Evolutionary conservation across 306 rosid genomes (phyloP).

Genomic region (Cicer yamashitae): DNA sequence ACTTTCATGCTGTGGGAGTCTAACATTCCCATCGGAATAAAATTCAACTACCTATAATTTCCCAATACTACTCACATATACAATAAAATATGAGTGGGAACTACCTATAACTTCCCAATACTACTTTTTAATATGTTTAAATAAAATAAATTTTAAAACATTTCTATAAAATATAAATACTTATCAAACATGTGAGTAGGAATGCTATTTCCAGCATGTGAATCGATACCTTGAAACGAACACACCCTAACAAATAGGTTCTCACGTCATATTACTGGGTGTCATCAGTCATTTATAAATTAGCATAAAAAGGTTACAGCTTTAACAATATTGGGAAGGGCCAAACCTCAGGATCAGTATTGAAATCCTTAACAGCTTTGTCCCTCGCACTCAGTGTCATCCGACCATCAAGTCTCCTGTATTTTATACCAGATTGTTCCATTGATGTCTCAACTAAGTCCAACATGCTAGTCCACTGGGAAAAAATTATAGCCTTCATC

Average conservation of each 20-base stretch:
- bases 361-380: constrained; percentile 88
- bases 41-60: too few species aligned
- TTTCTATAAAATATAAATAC: too few species aligned
- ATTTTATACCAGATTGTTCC: constrained; percentile 52
- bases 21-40: too few species aligned
- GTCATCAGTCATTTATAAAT: constrained; percentile 22
- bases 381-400: constrained; percentile 84
- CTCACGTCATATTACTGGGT: constrained; percentile 9
- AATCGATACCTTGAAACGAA: too few species aligned
- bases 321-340: constrained; percentile 44
- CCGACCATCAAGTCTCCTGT: constrained; percentile 96
- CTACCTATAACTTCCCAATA: too few species aligned
- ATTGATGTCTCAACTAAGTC: constrained; percentile 78
- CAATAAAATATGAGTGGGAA: too few species aligned
- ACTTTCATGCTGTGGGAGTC: too few species aligned
- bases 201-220: too few species aligned
- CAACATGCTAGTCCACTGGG: constrained; percentile 99
- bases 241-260: constrained; percentile 7
- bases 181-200: too few species aligned
- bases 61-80: too few species aligned
- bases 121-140: too few species aligned
- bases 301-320: constrained; percentile 24
- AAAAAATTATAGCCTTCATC: constrained; percentile 77
- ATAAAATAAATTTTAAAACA: too few species aligned
- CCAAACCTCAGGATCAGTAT: constrained; percentile 81